These are phyloP conservation scores for Stellera chamaejasme DNA, from an alignment of 345 rosid species.

Conservation along the genomic window DNA sequence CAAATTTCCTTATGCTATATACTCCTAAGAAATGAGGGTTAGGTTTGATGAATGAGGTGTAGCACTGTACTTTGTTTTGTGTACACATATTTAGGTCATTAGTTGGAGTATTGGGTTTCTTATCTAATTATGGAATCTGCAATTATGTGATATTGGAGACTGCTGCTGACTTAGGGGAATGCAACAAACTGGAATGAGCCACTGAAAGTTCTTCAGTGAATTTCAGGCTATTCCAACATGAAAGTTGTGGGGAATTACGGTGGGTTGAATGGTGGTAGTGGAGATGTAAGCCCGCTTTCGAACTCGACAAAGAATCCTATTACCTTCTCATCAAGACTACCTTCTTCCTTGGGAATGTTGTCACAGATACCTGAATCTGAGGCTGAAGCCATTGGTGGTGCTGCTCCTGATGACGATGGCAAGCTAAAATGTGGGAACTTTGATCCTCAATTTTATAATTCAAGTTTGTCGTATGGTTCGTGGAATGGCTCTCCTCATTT, in stretches of 20 bases:
- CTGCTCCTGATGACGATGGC: conserved; percentile 19
- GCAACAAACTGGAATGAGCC: conserved; percentile 10
- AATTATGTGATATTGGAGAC: too few relatives aligned
- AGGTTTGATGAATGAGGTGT: too few relatives aligned
- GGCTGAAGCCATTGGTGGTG: conserved; percentile 23
- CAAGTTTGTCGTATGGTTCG: conserved; percentile 35
- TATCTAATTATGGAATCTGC: too few relatives aligned
- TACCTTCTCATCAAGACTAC: conserved; percentile 46
- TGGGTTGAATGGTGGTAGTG: conserved; percentile 30
- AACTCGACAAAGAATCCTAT: conserved; percentile 47
- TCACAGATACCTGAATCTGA: conserved; percentile 60
- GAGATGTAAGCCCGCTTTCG: conserved; percentile 41
- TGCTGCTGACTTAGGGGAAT: background rate
- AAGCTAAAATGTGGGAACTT: conserved; percentile 20
- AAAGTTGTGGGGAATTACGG: conserved; percentile 42
- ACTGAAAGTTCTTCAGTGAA: conserved; percentile 18
- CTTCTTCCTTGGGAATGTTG: conserved; percentile 65
- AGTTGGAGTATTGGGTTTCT: background rate
- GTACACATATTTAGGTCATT: background rate
- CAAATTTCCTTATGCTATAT: too few relatives aligned
- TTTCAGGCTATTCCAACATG: conserved; percentile 48
- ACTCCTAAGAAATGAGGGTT: too few relatives aligned
- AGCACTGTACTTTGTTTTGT: background rate
- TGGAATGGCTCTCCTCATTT: conserved; percentile 57
- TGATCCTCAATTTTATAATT: conserved; percentile 19